Evolutionary conservation across 1,284 basidiomycete genomes (phyloP).

Genomic region (Austroboletus niveus): DNA sequence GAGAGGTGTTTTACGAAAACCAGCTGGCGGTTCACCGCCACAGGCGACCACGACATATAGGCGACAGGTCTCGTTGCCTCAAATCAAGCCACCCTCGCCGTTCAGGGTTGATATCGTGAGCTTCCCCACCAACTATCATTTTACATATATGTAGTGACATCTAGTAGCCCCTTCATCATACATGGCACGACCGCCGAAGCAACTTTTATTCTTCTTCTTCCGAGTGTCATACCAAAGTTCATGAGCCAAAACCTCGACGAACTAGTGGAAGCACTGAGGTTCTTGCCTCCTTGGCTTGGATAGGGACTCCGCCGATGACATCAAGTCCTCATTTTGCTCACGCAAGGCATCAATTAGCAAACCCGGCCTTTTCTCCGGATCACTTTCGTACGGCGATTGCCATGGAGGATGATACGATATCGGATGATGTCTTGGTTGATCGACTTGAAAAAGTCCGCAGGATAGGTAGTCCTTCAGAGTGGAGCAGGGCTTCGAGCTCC

Average conservation of each 20-base stretch:
- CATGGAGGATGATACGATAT: conserved; percentile 46
- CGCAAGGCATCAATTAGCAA: not conserved
- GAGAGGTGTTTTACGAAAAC: conserved; percentile 10
- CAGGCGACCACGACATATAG: not conserved
- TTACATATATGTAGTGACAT: conserved; percentile 10
- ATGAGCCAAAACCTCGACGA: conserved; percentile 4
- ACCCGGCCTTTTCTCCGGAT: not conserved
- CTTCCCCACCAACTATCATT: not conserved
- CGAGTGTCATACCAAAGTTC: not conserved
- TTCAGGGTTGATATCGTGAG: conserved; percentile 28
- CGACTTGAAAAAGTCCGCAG: conserved; percentile 43
- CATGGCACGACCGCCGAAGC: conserved; percentile 27
- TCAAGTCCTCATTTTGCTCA: not conserved
- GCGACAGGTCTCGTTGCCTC: conserved; percentile 18
- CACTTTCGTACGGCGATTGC: conserved; percentile 36
- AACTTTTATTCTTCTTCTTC: conserved; percentile 13
- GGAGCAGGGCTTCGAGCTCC: not conserved
- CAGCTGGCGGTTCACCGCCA: not conserved
- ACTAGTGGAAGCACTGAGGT: conserved; percentile 22
- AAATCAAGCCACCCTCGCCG: conserved; percentile 26
- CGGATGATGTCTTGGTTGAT: conserved; percentile 46
- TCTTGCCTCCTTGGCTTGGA: conserved; percentile 32
- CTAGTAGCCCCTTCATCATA: conserved; percentile 30
- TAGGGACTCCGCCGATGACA: conserved; percentile 14
- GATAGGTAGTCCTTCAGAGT: conserved; percentile 3